These are phyloP conservation scores for Fagus sylvatica DNA, from an alignment of 306 rosid species.

Conservation along the genomic window DNA sequence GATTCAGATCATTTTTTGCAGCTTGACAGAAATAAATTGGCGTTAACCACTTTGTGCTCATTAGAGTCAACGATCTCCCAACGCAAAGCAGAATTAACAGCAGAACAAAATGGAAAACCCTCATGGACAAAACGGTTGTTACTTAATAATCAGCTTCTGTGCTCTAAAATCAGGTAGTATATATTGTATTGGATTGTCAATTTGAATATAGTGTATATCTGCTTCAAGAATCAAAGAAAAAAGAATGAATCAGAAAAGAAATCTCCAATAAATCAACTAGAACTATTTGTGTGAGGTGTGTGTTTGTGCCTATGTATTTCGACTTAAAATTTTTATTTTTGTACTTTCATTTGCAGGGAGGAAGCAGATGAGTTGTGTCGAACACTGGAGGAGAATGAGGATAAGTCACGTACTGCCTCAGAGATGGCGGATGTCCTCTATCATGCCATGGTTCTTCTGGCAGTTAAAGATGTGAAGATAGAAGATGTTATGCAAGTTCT, in stretches of 20 bases:
- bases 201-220: neutral
- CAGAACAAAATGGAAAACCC: slow-evolving; percentile 48
- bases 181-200: neutral
- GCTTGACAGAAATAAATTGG: slow-evolving; percentile 53
- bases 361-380: slow-evolving; percentile 80
- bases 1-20: slow-evolving; percentile 36
- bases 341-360: slow-evolving; percentile 49
- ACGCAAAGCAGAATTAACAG: slow-evolving; percentile 63
- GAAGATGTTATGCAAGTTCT: slow-evolving; percentile 82
- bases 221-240: neutral
- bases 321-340: neutral
- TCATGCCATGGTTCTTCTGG: slow-evolving; percentile 76
- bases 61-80: slow-evolving; percentile 68
- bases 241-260: too few relatives aligned
- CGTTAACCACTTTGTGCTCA: slow-evolving; percentile 61
- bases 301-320: neutral
- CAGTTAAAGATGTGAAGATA: slow-evolving; percentile 60
- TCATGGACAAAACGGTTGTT: slow-evolving; percentile 82
- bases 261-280: too few relatives aligned
- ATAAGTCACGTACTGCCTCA: slow-evolving; percentile 62
- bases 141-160: slow-evolving; percentile 54
- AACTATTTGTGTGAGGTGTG: neutral
- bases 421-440: slow-evolving; percentile 88
- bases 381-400: slow-evolving; percentile 74
- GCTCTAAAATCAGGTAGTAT: slow-evolving; percentile 76